Conservation (phyloP, 352 stramenopile genomes). For the Lagenidium giganteum region DNA sequence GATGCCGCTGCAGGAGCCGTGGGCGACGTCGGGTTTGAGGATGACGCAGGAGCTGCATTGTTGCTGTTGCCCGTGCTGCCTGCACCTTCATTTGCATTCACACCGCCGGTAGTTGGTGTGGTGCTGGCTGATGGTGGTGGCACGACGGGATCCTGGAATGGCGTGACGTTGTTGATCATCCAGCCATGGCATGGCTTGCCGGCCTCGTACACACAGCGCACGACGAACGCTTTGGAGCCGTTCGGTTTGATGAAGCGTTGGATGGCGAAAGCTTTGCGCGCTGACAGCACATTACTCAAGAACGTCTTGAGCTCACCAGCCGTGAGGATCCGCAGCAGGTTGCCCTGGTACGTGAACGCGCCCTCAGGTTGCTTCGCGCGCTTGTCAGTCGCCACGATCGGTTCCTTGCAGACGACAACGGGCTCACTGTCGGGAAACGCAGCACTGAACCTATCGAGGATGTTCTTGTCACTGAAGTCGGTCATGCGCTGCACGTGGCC, state of each 20-base stretch:
- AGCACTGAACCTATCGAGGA: slow-evolving; percentile 62
- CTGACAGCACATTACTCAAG: slow-evolving; percentile 52
- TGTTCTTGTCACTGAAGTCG: slow-evolving; percentile 66
- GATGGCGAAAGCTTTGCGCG: slow-evolving; percentile 63
- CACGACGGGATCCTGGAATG: slow-evolving; percentile 28
- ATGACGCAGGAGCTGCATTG: slow-evolving; percentile 6
- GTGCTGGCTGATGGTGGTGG: slow-evolving; percentile 1
- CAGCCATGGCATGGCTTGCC: slow-evolving; percentile 58
- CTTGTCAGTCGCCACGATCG: slow-evolving; percentile 22
- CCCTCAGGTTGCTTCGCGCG: not conserved
- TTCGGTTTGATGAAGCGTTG: slow-evolving; percentile 72
- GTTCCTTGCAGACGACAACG: slow-evolving; percentile 72
- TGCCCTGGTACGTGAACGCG: slow-evolving; percentile 38
- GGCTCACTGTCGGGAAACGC: slow-evolving; percentile 30
- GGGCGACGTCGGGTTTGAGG: slow-evolving; percentile 6
- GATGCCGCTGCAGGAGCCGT: no score
- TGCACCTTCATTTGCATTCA: slow-evolving; percentile 20
- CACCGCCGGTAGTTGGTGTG: slow-evolving; percentile 13
- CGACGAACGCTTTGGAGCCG: slow-evolving; percentile 65
- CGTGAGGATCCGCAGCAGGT: slow-evolving; percentile 59
- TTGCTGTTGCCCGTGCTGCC: slow-evolving; percentile 3
- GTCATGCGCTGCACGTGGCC: slow-evolving; percentile 57
- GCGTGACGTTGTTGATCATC: slow-evolving; percentile 75
- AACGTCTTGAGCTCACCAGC: slow-evolving; percentile 61
- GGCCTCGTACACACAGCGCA: slow-evolving; percentile 57